Evolutionary conservation across 805 yeast genomes (phyloP).

Genomic region (Saccharomycopsis guyanensis): DNA sequence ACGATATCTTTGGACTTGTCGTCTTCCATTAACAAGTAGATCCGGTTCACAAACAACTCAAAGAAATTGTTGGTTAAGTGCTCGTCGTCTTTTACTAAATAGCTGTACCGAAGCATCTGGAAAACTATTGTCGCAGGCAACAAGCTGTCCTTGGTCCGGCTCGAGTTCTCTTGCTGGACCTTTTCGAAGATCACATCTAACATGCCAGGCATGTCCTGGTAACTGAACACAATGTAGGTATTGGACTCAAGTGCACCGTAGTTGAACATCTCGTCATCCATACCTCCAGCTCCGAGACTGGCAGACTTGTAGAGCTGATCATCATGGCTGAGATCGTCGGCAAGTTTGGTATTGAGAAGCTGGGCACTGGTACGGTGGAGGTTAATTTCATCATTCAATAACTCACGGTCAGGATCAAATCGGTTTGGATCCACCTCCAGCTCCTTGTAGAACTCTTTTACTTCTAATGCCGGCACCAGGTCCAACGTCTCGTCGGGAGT

Average conservation of each 20-base stretch:
- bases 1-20: conserved; percentile 45
- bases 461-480: no score
- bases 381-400: background rate
- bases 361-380: background rate
- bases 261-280: conserved; percentile 7
- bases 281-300: background rate
- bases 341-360: background rate
- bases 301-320: conserved; percentile 5
- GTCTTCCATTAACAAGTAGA: conserved; percentile 17
- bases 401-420: background rate
- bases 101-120: conserved; percentile 66
- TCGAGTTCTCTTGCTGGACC: conserved; percentile 36
- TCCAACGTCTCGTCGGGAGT: no score
- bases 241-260: conserved; percentile 25
- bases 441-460: no score
- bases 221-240: conserved; percentile 56
- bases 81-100: conserved; percentile 44
- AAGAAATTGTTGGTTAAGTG: conserved; percentile 52
- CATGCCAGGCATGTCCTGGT: conserved; percentile 66
- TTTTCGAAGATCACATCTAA: conserved; percentile 51
- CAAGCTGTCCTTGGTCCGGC: conserved; percentile 41
- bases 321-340: background rate
- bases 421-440: no score
- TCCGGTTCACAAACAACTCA: conserved; percentile 31
- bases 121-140: conserved; percentile 64